phyloP scores from a whole-genome alignment of 1,284 basidiomycete species.

The Phellinidium pouzarii region DNA sequence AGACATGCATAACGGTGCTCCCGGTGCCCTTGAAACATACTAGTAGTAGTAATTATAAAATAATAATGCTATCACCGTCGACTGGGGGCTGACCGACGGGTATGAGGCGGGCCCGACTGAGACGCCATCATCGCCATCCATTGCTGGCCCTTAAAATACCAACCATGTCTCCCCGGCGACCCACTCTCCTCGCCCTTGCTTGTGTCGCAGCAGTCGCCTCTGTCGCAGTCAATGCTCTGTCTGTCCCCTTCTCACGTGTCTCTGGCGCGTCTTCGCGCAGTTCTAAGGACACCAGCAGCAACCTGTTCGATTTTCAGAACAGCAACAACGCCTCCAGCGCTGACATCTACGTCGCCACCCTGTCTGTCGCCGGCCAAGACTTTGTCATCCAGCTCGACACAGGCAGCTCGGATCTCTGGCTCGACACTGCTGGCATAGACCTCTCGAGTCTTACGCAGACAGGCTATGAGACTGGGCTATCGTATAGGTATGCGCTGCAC shows the following conservation, averaged over 20 bases:
- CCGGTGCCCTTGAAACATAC: too few relatives aligned
- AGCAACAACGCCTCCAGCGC: constrained; percentile 8
- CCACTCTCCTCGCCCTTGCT: background rate
- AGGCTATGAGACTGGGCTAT: constrained; percentile 8
- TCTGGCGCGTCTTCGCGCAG: background rate
- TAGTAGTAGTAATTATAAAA: too few relatives aligned
- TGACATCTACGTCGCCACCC: constrained; percentile 16
- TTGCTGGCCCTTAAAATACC: too few relatives aligned
- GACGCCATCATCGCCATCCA: too few relatives aligned
- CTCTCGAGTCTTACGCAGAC: constrained; percentile 9
- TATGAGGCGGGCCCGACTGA: too few relatives aligned
- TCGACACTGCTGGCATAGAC: constrained; percentile 9
- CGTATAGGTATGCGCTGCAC: constrained; percentile 14
- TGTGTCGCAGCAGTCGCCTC: background rate
- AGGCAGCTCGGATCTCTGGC: constrained; percentile 19
- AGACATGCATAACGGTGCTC: too few relatives aligned
- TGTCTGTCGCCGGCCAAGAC: constrained; percentile 7
- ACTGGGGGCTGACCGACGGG: too few relatives aligned
- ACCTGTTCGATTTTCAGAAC: constrained; percentile 14
- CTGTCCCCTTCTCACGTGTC: background rate
- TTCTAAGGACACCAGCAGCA: constrained; percentile 7
- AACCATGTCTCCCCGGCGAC: too few relatives aligned
- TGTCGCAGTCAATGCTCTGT: background rate
- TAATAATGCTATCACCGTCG: too few relatives aligned
- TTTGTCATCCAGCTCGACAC: constrained; percentile 18